Evolutionary conservation across 2,329 filamentous ascomycete genomes (phyloP).

Genomic region (Hypoxylon sp.): DNA sequence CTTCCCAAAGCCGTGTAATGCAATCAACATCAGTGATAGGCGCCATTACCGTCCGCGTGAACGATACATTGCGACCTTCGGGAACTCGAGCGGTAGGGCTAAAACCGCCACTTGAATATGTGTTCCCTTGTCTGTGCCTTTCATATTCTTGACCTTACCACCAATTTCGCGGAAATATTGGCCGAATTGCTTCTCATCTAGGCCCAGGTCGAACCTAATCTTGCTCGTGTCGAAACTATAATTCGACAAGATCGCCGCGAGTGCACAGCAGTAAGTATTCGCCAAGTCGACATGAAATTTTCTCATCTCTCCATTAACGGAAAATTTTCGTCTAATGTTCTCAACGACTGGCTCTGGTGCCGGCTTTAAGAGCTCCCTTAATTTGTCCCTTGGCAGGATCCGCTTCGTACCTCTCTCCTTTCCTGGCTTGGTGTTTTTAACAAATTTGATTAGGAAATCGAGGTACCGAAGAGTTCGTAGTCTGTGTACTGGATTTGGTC

Average conservation of each 20-base stretch:
- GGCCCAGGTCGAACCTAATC: slow-evolving; percentile 78
- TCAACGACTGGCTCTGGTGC: slow-evolving; percentile 75
- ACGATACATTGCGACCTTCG: slow-evolving; percentile 67
- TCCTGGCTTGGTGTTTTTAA: slow-evolving; percentile 63
- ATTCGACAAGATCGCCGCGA: slow-evolving; percentile 80
- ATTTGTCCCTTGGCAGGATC: slow-evolving; percentile 74
- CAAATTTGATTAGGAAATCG: slow-evolving; percentile 70
- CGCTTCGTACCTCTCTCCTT: slow-evolving; percentile 63
- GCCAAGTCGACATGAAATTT: slow-evolving; percentile 81
- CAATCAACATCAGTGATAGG: background rate
- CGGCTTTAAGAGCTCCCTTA: slow-evolving; percentile 69
- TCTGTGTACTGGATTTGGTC: slow-evolving; percentile 67
- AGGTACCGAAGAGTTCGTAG: slow-evolving; percentile 74
- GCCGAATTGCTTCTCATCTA: slow-evolving; percentile 79
- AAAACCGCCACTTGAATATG: slow-evolving; percentile 75
- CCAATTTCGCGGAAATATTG: slow-evolving; percentile 85
- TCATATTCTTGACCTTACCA: slow-evolving; percentile 73
- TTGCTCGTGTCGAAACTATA: slow-evolving; percentile 80
- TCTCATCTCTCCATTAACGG: slow-evolving; percentile 73
- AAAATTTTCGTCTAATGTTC: slow-evolving; percentile 78
- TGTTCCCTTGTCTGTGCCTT: slow-evolving; percentile 73
- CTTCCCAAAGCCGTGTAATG: background rate
- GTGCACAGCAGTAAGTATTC: slow-evolving; percentile 79
- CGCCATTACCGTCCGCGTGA: slow-evolving; percentile 45
- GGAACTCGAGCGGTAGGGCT: slow-evolving; percentile 85